phyloP scores from a whole-genome alignment of 73 alveolate species.

The Diophrys appendiculata region DNA sequence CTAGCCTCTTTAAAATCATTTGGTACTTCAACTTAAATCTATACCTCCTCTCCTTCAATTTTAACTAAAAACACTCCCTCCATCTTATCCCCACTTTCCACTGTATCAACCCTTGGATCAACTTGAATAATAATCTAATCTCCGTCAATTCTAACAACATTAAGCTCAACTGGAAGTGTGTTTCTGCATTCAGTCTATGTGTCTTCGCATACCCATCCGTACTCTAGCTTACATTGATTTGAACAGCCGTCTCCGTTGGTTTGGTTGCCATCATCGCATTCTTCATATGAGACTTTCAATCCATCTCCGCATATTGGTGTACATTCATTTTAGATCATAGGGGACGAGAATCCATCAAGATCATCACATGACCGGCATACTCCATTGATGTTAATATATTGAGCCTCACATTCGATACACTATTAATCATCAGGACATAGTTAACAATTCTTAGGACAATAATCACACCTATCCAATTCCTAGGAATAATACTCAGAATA shows the following conservation, averaged over 20 bases:
- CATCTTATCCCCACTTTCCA: too few relatives aligned
- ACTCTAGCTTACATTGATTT: neutral
- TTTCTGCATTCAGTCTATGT: neutral
- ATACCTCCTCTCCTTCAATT: too few relatives aligned
- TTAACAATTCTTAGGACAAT: neutral
- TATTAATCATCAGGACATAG: neutral
- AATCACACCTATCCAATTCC: neutral
- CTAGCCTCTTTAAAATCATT: too few relatives aligned
- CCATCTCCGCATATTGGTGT: neutral
- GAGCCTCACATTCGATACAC: neutral
- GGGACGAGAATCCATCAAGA: too few relatives aligned
- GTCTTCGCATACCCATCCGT: neutral
- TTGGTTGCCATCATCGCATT: neutral
- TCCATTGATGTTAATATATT: too few relatives aligned
- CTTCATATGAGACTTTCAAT: neutral
- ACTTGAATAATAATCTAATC: too few relatives aligned
- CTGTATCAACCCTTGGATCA: neutral
- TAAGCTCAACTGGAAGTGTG: neutral
- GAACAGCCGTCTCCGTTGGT: neutral
- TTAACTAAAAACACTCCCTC: too few relatives aligned
- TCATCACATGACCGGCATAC: too few relatives aligned
- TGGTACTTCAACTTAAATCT: too few relatives aligned
- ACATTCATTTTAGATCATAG: neutral
- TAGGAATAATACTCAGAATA: neutral
- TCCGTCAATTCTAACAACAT: neutral